Percentiles rank a stretch among this genome's conserved stretches.
Evolutionary conservation across 1,139 yeast species (phyloP).

Genomic region (Candida sp.): DNA sequence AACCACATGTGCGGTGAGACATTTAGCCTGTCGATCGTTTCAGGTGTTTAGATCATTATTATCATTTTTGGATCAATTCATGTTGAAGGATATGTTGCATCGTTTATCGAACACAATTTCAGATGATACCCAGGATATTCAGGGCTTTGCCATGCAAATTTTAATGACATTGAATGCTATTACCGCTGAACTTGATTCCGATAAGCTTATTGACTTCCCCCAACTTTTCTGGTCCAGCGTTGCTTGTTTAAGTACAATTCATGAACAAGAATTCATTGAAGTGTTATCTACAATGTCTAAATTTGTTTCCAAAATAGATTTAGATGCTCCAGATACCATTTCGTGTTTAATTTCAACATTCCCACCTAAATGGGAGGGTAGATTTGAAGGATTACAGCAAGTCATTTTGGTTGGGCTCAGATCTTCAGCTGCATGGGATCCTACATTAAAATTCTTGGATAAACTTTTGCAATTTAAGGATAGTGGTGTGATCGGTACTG

Average conservation of each 20-base stretch:
- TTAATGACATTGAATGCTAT: slow-evolving; percentile 93
- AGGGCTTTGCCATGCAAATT: slow-evolving; percentile 97
- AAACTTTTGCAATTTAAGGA: slow-evolving; percentile 64
- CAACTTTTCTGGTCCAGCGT: slow-evolving; percentile 96
- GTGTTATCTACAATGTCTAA: slow-evolving; percentile 78
- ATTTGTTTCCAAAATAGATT: slow-evolving; percentile 81
- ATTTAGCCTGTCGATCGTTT: slow-evolving; percentile 94
- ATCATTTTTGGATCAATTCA: slow-evolving; percentile 75
- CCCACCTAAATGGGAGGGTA: slow-evolving; percentile 96
- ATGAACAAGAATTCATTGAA: slow-evolving; percentile 92
- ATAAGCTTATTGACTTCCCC: slow-evolving; percentile 80
- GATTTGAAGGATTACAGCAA: slow-evolving; percentile 84
- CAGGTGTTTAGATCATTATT: slow-evolving; percentile 85
- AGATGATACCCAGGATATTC: slow-evolving; percentile 85
- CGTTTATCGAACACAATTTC: slow-evolving; percentile 90
- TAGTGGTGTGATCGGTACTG: slow-evolving; percentile 76
- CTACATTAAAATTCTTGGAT: slow-evolving; percentile 71
- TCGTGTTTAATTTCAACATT: slow-evolving; percentile 79
- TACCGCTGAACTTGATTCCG: slow-evolving; percentile 79
- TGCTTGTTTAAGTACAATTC: slow-evolving; percentile 86
- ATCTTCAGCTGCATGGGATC: slow-evolving; percentile 77
- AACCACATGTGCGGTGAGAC: slow-evolving; percentile 95
- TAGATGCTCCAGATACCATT: slow-evolving; percentile 83
- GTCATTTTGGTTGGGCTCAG: slow-evolving; percentile 78
- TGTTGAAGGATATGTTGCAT: slow-evolving; percentile 93